phyloP scores from a whole-genome alignment of 2,329 filamentous ascomycete species.

The Stemphylium beticola region DNA sequence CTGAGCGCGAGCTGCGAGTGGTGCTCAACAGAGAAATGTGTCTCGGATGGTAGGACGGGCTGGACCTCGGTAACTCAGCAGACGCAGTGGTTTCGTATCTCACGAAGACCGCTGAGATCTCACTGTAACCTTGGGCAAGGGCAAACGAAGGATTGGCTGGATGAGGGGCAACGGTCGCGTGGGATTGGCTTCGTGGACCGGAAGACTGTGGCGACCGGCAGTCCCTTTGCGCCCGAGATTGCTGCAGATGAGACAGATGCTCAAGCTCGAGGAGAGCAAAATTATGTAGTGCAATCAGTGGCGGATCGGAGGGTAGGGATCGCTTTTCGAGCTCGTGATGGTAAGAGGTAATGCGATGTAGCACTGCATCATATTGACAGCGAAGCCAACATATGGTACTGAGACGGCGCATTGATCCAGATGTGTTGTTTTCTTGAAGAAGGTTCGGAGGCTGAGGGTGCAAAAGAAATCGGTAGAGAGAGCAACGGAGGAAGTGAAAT shows the following conservation, averaged over 20 bases:
- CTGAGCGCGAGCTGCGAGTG: constrained; percentile 11
- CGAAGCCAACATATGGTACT: constrained; percentile 13
- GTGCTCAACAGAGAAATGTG: constrained; percentile 9
- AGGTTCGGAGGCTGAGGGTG: not conserved
- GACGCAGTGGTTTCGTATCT: constrained; percentile 30
- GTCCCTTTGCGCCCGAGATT: constrained; percentile 18
- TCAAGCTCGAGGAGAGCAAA: constrained; percentile 26
- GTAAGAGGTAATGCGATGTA: constrained; percentile 25
- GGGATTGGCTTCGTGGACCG: not conserved
- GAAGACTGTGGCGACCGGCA: constrained; percentile 15
- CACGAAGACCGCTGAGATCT: constrained; percentile 22
- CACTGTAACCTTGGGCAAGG: constrained; percentile 31
- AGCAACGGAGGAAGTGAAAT: not conserved
- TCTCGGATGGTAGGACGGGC: constrained; percentile 30
- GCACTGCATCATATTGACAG: constrained; percentile 26
- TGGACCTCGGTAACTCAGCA: constrained; percentile 28
- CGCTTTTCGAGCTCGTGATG: constrained; percentile 26
- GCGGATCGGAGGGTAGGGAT: constrained; percentile 28
- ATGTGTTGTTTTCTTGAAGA: not conserved
- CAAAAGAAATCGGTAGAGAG: not conserved
- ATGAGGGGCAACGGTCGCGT: not conserved
- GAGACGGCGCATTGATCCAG: not conserved
- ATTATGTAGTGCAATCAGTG: constrained; percentile 25
- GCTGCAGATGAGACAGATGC: constrained; percentile 20
- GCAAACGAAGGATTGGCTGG: not conserved